These are phyloP conservation scores for Drechslerella coelobrocha DNA, from an alignment of 2,329 filamentous ascomycete species.

Conservation along the genomic window DNA sequence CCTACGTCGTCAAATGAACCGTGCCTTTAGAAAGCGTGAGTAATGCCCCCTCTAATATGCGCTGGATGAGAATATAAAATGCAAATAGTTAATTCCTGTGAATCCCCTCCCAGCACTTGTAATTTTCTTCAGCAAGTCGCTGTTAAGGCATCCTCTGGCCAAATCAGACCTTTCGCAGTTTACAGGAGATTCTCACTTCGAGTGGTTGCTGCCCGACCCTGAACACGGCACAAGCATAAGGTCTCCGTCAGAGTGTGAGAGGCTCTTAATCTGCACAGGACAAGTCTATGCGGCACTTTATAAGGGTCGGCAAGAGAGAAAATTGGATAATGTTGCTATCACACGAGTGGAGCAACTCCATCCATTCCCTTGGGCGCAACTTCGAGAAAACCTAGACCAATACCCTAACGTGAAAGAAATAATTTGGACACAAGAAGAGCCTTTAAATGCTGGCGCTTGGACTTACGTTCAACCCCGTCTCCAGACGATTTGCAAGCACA, in stretches of 20 bases:
- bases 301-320: conserved; percentile 88
- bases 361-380: conserved; percentile 97
- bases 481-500: conserved; percentile 89
- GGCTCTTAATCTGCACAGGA: conserved; percentile 90
- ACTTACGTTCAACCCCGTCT: conserved; percentile 96
- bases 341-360: conserved; percentile 97
- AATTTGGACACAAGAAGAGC: conserved; percentile 97
- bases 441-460: conserved; percentile 96
- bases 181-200: conserved; percentile 87
- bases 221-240: conserved; percentile 81
- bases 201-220: conserved; percentile 92
- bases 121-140: conserved; percentile 97
- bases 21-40: conserved; percentile 95
- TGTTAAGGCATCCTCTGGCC: conserved; percentile 90
- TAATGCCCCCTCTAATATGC: neutral
- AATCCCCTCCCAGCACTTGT: conserved; percentile 71
- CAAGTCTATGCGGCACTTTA: conserved; percentile 90
- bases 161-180: conserved; percentile 92
- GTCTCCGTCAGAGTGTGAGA: conserved; percentile 83
- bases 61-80: neutral
- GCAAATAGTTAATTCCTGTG: conserved; percentile 39
- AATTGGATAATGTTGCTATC: conserved; percentile 87
- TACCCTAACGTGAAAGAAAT: conserved; percentile 98
- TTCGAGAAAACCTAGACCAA: conserved; percentile 93
- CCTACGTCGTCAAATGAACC: conserved; percentile 95